A percentile compares a stretch with the other conserved stretches of the same genome.
Conservation (phyloP, 495 filamentous ascomycete genomes). For the Tuber umbilicatum region DNA sequence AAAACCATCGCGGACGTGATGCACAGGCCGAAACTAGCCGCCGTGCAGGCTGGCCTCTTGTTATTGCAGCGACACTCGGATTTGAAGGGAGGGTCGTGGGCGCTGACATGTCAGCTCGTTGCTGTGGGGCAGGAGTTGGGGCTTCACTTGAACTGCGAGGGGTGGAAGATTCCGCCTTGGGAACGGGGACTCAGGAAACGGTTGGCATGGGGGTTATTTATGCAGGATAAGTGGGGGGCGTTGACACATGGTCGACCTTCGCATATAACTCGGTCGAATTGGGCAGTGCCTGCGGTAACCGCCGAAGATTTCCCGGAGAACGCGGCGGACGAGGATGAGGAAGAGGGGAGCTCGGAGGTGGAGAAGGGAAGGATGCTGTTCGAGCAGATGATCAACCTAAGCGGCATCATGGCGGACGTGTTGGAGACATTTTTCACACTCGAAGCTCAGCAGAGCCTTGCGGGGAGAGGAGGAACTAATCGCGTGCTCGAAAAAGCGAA, state of each 20-base stretch:
- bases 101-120: conserved; percentile 76
- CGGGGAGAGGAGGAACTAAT: conserved; percentile 40
- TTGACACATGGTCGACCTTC: conserved; percentile 80
- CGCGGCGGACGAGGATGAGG: conserved; percentile 50
- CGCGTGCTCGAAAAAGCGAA: conserved; percentile 68
- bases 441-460: conserved; percentile 43
- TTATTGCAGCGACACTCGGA: conserved; percentile 69
- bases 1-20: conserved; percentile 68
- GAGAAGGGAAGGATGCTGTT: conserved; percentile 65
- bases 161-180: conserved; percentile 82
- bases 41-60: conserved; percentile 83
- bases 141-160: conserved; percentile 77
- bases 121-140: conserved; percentile 76
- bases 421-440: conserved; percentile 67
- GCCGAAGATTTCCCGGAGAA: conserved; percentile 66
- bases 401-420: conserved; percentile 69
- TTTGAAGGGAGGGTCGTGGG: conserved; percentile 69
- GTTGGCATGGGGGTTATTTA: conserved; percentile 83
- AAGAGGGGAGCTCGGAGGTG: conserved; percentile 54
- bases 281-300: conserved; percentile 66
- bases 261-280: conserved; percentile 72
- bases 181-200: conserved; percentile 76
- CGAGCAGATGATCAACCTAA: conserved; percentile 65
- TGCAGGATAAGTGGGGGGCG: conserved; percentile 90
- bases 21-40: conserved; percentile 80